These are phyloP conservation scores for Fusarium coicis DNA, from an alignment of 2,329 filamentous ascomycete species.

Conservation along the genomic window DNA sequence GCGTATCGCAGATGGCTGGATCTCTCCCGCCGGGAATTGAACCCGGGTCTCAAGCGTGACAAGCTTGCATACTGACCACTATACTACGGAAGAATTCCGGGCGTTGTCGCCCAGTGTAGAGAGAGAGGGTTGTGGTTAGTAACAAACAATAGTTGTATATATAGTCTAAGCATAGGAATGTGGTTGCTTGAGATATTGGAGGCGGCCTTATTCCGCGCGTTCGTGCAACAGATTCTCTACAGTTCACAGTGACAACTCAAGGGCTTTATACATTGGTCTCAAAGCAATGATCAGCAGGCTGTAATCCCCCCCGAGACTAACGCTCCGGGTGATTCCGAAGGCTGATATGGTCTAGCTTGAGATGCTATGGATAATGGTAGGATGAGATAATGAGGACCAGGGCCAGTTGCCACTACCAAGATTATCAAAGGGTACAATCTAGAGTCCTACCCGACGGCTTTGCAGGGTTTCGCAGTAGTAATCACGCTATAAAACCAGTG, in stretches of 20 bases:
- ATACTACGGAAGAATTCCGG: constrained; percentile 2
- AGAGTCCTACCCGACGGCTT: background rate
- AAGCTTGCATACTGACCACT: constrained; percentile 10
- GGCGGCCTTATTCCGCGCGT: background rate
- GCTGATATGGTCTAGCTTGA: background rate
- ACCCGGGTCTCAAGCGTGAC: constrained; percentile 9
- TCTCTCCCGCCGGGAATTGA: constrained; percentile 4
- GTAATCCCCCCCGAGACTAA: background rate
- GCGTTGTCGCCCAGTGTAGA: background rate
- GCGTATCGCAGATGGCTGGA: constrained; percentile 1
- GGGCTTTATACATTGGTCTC: background rate
- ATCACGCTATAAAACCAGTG: background rate
- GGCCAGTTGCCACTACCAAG: background rate
- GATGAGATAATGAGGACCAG: background rate
- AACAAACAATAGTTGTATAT: background rate
- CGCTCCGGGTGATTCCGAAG: background rate
- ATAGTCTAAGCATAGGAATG: background rate
- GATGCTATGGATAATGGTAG: background rate
- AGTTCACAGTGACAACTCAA: background rate
- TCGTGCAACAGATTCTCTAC: background rate
- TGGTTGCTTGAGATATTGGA: background rate
- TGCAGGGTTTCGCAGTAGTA: background rate
- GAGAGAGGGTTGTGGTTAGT: background rate
- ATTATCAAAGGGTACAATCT: background rate
- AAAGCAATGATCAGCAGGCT: background rate